These are phyloP conservation scores for Mycena haematopus DNA, from an alignment of 768 basidiomycete genomes.

Conservation along the genomic window DNA sequence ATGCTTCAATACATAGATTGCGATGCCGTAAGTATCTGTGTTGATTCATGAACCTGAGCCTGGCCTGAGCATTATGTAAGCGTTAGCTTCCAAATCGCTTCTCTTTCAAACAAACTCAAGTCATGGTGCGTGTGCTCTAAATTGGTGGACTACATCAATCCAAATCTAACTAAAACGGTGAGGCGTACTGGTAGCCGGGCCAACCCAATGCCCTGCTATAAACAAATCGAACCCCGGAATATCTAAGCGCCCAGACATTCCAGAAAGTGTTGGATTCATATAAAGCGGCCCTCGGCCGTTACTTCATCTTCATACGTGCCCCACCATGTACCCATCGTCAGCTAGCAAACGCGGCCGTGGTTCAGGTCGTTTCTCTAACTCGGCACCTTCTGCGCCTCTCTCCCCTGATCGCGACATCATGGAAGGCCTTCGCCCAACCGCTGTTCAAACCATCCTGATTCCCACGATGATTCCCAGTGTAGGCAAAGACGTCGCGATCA, in stretches of 20 bases:
- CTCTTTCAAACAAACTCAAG: not conserved
- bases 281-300: not conserved
- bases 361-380: conserved; percentile 15
- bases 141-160: too few species aligned
- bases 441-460: conserved; percentile 36
- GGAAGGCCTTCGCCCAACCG: conserved; percentile 40
- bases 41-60: too few species aligned
- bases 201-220: too few species aligned
- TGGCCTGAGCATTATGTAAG: too few species aligned
- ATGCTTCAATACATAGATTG: too few species aligned
- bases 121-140: too few species aligned
- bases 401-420: conserved; percentile 45
- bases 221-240: too few species aligned
- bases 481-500: conserved; percentile 41
- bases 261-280: not conserved
- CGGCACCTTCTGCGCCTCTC: conserved; percentile 23
- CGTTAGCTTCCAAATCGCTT: too few species aligned
- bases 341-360: conserved; percentile 14
- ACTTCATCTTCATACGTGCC: not conserved
- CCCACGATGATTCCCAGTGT: conserved; percentile 22
- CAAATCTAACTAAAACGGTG: too few species aligned
- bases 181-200: too few species aligned
- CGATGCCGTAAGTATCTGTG: too few species aligned
- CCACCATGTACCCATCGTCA: not conserved
- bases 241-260: too few species aligned